Evolutionary conservation across 179 eudicot genomes (phyloP), one percentile per base, ranked within the genome.

Genomic region (Sideroxylon spinosum): DNA sequence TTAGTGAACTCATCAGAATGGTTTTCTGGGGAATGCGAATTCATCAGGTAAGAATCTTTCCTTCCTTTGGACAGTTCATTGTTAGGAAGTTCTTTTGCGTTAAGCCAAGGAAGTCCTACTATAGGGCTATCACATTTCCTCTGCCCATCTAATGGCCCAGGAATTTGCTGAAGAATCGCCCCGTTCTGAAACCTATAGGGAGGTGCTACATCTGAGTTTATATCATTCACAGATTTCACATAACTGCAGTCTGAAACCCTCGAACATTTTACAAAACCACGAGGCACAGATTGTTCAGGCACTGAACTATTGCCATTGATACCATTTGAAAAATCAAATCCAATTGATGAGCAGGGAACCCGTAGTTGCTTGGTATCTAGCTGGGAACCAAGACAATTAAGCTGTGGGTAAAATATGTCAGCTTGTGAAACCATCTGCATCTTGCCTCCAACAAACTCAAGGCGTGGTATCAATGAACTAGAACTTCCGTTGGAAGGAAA

Each of bases 81-180:
- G 29, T 46, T 73, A 23, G 12, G 37, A 68, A 74, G 55, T 28
- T 73, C 19, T 10, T 76, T 70, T 66, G 65, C 73, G 28, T 53
- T 76, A 74, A 77, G 70, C 85, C 85, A 82, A n/a, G 85, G 78
- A 23, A 85, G 46, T 1, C 60, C 67, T 70, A 61, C 78, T 11
- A 25, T 50, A 46, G 75, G 75, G 76, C 60, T 72, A 16, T 73
- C 80, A 20, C 56, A 71, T 46, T 73, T 73, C 28, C 25, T 82
- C 64, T n/a, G 68, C 71, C 46, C 63, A 55, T 85, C 83, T 68
- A 65, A 72, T 60, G 50, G 23, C 17, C 55, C 66, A 12, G 61
- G 37, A 37, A 63, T 56, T 68, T 52, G 56, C 56, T 52, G 56
- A 52, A 52, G 56, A 52, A 52, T 52, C 56, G 10, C 77, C 70